These are phyloP conservation scores for Colletotrichum sp. DNA, from an alignment of 2,329 filamentous ascomycete genomes.

Conservation along the genomic window DNA sequence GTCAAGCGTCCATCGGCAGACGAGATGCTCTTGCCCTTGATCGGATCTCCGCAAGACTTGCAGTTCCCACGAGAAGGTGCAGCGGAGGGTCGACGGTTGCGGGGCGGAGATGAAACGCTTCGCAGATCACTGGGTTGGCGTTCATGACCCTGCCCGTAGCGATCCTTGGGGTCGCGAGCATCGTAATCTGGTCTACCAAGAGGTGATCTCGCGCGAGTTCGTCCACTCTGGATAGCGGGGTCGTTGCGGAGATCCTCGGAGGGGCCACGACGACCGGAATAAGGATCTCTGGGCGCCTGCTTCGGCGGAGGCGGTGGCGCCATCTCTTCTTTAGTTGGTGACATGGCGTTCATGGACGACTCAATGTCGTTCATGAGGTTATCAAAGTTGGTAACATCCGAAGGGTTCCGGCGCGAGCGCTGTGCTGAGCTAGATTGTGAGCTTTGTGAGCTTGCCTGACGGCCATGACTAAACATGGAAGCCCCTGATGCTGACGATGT, in stretches of 20 bases:
- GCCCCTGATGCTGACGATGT: conserved; percentile 70
- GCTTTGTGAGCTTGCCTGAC: conserved; percentile 66
- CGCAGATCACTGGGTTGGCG: conserved; percentile 9
- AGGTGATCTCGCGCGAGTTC: conserved; percentile 25
- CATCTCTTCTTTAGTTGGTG: conserved; percentile 30
- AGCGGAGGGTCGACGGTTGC: conserved; percentile 27
- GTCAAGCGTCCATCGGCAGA: conserved; percentile 91
- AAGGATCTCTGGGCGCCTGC: conserved; percentile 22
- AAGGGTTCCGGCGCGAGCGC: conserved; percentile 38
- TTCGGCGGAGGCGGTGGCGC: conserved; percentile 24
- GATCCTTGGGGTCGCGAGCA: conserved; percentile 16
- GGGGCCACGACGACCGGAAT: conserved; percentile 2
- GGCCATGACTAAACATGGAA: conserved; percentile 62
- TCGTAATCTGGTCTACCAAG: conserved; percentile 25
- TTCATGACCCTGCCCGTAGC: not conserved
- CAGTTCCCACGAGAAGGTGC: conserved; percentile 73
- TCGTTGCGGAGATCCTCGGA: conserved; percentile 36
- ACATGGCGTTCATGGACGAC: conserved; percentile 49
- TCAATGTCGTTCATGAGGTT: conserved; percentile 62
- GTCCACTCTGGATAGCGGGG: conserved; percentile 28
- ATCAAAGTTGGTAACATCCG: conserved; percentile 52
- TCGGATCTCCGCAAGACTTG: conserved; percentile 78
- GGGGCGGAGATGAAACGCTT: conserved; percentile 24
- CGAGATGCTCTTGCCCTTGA: conserved; percentile 90
- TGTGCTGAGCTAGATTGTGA: conserved; percentile 62